Base-by-base conservation (phyloP, 495 filamentous ascomycete genomes). In the Elaphomyces granulatus region DNA sequence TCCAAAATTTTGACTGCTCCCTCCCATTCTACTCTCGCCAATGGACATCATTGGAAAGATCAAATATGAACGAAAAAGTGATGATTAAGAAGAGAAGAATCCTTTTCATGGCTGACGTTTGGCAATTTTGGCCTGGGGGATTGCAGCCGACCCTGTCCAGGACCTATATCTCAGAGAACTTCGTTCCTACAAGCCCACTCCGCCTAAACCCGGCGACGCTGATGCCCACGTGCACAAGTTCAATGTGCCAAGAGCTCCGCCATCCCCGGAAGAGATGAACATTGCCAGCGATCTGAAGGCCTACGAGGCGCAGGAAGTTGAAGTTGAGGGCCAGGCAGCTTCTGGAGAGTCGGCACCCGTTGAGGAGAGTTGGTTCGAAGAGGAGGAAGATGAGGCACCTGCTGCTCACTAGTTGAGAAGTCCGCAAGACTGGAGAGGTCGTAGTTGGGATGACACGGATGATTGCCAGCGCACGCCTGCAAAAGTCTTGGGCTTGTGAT, bases 101-200 rank as follows among this genome's bases (percentile, higher is more conserved):
- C n/a, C n/a, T n/a, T n/a, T n/a, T n/a, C n/a, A n/a, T n/a, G n/a
- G n/a, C n/a, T n/a, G n/a, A n/a, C n/a, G n/a, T n/a, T n/a, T 8
- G 26, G 28, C 16, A 10, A 37, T 33, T 35, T 26, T 26, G 7
- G 16, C 20, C 20, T 35, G n/a, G n/a, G n/a, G n/a, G n/a, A n/a
- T 17, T 55, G 42, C 59, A 96, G 92, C 80, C 67, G 90, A 99
- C 65, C 71, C 90, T 47, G 80, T 99, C 48, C 90, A 94, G 67
- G 88, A 95, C 47, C 76, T 99, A 52, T 99, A 96, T 74, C 80
- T 99, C 51, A 75, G 75, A 50, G 88, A 95, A 61, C 77, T 99
- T 50, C 87, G 83, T 61, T 71, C 75, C 62, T 95, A 88, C 78
- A 99, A 95, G 71, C 71, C 82, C 28, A 64, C 80, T 15, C 71